Conservation (phyloP, 2,329 filamentous ascomycete genomes). For the Alternaria sp. region DNA sequence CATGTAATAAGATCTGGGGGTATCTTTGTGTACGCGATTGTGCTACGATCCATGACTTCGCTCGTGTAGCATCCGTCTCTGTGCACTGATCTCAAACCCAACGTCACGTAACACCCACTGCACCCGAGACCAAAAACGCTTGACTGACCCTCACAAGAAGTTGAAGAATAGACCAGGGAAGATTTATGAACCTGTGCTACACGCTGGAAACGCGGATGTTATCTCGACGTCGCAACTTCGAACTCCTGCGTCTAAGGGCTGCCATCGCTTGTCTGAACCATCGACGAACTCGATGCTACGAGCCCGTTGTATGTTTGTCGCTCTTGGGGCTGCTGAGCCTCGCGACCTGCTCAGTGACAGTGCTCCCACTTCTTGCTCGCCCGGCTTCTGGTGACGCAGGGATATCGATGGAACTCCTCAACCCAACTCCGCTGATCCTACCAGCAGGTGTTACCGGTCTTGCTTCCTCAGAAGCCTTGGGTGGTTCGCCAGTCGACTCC, state of each 20-base stretch:
- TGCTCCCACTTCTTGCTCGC: constrained; percentile 30
- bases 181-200: background rate
- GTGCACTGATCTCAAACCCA: constrained; percentile 12
- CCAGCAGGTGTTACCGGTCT: constrained; percentile 26
- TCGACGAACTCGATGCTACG: background rate
- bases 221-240: background rate
- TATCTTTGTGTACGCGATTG: constrained; percentile 16
- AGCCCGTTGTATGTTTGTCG: constrained; percentile 2
- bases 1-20: constrained; percentile 18
- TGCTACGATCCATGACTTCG: constrained; percentile 7
- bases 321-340: constrained; percentile 33
- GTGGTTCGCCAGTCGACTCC: constrained; percentile 30
- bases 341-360: constrained; percentile 43
- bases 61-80: constrained; percentile 11
- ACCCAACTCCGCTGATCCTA: constrained; percentile 36
- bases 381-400: constrained; percentile 22
- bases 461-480: constrained; percentile 19
- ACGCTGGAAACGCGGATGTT: background rate
- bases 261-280: background rate
- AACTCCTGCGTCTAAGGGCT: background rate
- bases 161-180: background rate
- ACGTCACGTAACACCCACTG: constrained; percentile 15
- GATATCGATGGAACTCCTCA: constrained; percentile 43
- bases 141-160: background rate
- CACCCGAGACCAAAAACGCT: constrained; percentile 5